Evolutionary conservation across 2,329 filamentous ascomycete species (phyloP), one percentile per base, ranked within the genome.

Genomic region (Xylaria sp.): DNA sequence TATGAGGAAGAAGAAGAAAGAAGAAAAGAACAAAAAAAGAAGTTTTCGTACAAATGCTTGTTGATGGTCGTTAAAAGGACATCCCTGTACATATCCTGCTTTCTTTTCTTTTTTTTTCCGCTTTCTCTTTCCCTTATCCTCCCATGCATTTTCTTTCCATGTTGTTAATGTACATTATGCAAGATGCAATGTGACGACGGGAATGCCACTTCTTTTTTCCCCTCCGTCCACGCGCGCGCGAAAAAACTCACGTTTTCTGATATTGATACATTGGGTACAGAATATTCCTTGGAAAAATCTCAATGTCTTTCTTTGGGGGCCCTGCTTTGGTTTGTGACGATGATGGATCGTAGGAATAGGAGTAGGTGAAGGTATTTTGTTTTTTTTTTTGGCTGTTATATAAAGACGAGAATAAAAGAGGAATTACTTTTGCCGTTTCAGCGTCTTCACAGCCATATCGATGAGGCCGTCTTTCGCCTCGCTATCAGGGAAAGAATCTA

Each of bases 361-460:
- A 30, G 23, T 30, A 30, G 23, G 23, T 30, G 23, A 30, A 30
- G 23, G 23, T 30, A 5, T 30, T 30, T 30, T 30, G 23, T 30
- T 30, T 30, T 30, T 30, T 30, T 1, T 30, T 30, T 30, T 30
- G 23, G 23, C 23, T 30, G 23, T 30, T 30, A 30, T 30, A 30
- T 30, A 30, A 30, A 30, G 23, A 30, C 23, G 23, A 30, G 23
- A 30, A 30, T 1, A 30, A 4, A 30, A 5, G 23, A 30, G 23
- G 5, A 30, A 23, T 71, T 80, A 97, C 76, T 96, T 97, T 73
- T 91, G 83, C 70, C 93, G 83, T 76, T 91, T 88, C 79, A 96
- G 85, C 13, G 92, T 92, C 79, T 96, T 97, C 68, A 88, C 83
- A 67, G 92, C 95, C 91, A 97, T 97, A 70, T 97, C 91, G 51